Evolutionary conservation across 129 eudicot genomes (phyloP), one percentile per base, ranked within the genome.

Genomic region (Centaurea solstitialis): DNA sequence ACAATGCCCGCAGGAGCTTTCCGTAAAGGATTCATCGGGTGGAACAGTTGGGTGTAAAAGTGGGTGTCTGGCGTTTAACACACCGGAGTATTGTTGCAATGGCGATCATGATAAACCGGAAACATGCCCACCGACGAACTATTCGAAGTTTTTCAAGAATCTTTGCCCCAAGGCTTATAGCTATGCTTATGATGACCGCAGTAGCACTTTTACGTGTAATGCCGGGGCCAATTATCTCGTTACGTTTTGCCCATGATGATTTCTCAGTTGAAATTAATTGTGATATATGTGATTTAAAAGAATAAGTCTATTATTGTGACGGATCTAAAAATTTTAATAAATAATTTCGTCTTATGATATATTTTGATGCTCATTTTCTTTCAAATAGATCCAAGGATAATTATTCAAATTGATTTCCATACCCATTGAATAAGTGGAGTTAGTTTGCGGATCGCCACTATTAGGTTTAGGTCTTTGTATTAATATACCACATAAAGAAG

Each of bases 121-220:
- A 4, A 88, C 83, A 6, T 89, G 97, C 57, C 73, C 47, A 33
- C 93, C 97, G 0, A 72, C 90, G 7, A 17, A 28, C 9, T 91
- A 89, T 68, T 87, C 93, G 0, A 13, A 13, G 72, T 71, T 83
- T 3, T 91, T 91, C 70, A 85, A 91, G 87, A 7, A 45, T 4
- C 67, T 57, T 12, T 91, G 97, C 67, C 93, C 91, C 0, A 77
- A 73, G 37, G 90, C 97, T 75, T 91, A 91, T 62, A 83, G 90
- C 59, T 91, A 91, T 45, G 91, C 96, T 28, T 91, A 74, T 53
- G 91, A 91, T 70, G 93, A 91, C 61, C 0, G 0, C 0, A 4
- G 88, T 3, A 89, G 93, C 65, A 79, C 85, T 17, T 87, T 87
- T 73, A 78, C 87, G 0, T 91, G 96, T 73, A 15, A 5, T 15